Conservation (phyloP, 2,329 filamentous ascomycete species). For the Verticillium nubilum region DNA sequence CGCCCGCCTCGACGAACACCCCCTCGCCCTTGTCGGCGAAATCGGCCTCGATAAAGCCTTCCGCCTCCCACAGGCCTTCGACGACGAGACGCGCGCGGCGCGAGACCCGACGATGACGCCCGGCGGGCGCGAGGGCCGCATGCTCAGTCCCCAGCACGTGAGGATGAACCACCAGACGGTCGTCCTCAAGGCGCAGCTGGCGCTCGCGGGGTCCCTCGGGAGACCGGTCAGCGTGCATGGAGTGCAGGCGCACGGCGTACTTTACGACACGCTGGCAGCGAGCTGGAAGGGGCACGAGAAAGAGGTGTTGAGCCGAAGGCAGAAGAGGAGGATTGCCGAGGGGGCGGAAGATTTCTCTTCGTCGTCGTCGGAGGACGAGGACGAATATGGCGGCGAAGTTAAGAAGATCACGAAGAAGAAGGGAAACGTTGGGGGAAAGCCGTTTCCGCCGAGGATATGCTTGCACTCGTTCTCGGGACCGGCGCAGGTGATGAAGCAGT, state of each 20-base stretch:
- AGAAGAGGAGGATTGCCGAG: conserved; percentile 44
- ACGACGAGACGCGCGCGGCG: conserved; percentile 22
- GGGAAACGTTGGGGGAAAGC: conserved; percentile 29
- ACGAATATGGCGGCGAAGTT: conserved; percentile 8
- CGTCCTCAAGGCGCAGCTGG: conserved; percentile 63
- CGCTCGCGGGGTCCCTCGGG: conserved; percentile 61
- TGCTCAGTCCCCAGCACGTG: conserved; percentile 63
- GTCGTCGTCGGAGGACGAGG: conserved; percentile 23
- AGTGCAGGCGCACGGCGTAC: conserved; percentile 68
- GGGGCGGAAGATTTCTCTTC: conserved; percentile 41
- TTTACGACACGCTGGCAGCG: conserved; percentile 59
- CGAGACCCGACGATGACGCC: conserved; percentile 48
- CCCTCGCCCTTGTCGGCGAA: conserved; percentile 67
- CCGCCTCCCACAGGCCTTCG: conserved; percentile 60
- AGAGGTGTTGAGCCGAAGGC: conserved; percentile 52
- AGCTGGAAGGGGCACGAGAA: conserved; percentile 69
- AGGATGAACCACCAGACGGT: conserved; percentile 62
- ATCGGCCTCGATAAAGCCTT: conserved; percentile 74
- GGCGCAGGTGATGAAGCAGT: conserved; percentile 70
- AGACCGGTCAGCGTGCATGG: conserved; percentile 66
- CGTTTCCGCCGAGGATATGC: conserved; percentile 84
- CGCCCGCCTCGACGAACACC: conserved; percentile 48
- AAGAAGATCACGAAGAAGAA: conserved; percentile 1
- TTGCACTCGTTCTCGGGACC: conserved; percentile 89
- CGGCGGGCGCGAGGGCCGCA: conserved; percentile 64